Conservation (phyloP, 345 rosid genomes). For the Pistacia integerrima region DNA sequence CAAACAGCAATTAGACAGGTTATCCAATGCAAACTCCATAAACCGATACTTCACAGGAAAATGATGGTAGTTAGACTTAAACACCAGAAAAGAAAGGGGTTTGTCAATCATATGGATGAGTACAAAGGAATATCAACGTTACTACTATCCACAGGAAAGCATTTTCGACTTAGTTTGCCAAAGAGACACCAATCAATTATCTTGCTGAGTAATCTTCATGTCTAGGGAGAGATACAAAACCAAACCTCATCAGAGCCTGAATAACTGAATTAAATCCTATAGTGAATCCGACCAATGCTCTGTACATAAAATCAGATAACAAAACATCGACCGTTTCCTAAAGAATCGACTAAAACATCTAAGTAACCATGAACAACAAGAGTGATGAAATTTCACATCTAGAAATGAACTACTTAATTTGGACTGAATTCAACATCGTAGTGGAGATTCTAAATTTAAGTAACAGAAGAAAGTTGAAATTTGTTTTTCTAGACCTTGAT, state of each 20-base stretch:
- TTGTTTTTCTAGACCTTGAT: neutral
- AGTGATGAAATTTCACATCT: too few relatives aligned
- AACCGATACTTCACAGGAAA: neutral
- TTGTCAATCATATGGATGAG: neutral
- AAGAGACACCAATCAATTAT: neutral
- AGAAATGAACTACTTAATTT: too few relatives aligned
- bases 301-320: neutral
- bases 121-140: neutral
- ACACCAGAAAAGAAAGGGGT: neutral
- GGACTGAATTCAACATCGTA: too few relatives aligned
- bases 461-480: too few relatives aligned
- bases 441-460: too few relatives aligned
- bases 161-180: neutral
- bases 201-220: neutral
- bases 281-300: neutral
- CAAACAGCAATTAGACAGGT: neutral
- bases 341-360: too few relatives aligned
- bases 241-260: neutral
- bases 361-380: too few relatives aligned
- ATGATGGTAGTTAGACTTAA: too few relatives aligned
- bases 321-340: too few relatives aligned
- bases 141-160: neutral
- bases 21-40: neutral
- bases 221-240: neutral
- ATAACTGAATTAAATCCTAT: neutral